These are phyloP conservation scores for Arthrobotrys sinensis DNA, from an alignment of 2,329 filamentous ascomycete species.

Conservation along the genomic window DNA sequence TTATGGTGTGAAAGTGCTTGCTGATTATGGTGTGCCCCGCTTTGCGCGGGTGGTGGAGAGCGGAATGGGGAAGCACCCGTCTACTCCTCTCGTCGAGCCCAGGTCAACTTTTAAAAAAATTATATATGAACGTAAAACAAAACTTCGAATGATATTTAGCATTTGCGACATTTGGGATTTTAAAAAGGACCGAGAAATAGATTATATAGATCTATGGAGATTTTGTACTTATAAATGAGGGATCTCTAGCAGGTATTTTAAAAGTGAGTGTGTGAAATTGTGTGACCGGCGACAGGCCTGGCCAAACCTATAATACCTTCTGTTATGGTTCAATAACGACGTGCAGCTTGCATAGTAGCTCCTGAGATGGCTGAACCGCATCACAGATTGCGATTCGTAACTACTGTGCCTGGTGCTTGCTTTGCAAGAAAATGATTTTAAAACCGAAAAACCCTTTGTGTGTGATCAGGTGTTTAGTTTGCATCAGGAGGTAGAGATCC, in stretches of 20 bases:
- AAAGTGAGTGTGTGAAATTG: conserved; percentile 38
- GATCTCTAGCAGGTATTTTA: conserved; percentile 26
- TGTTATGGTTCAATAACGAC: conserved; percentile 17
- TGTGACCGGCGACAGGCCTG: conserved; percentile 47
- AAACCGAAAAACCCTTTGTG: conserved; percentile 22
- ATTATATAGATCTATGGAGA: conserved; percentile 19
- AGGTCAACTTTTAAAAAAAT: neutral
- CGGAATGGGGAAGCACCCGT: conserved; percentile 12
- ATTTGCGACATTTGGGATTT: neutral
- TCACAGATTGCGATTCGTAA: conserved; percentile 1
- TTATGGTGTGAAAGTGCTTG: conserved; percentile 14
- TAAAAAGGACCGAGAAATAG: neutral
- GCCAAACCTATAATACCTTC: neutral
- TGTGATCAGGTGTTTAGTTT: conserved; percentile 33
- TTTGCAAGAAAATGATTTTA: conserved; percentile 25
- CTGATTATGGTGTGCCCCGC: conserved; percentile 30
- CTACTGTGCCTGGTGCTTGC: neutral
- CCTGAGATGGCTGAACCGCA: conserved; percentile 5
- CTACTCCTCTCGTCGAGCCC: conserved; percentile 1
- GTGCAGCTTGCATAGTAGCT: conserved; percentile 27
- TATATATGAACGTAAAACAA: conserved; percentile 11
- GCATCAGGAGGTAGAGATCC: conserved; percentile 25
- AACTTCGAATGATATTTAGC: neutral
- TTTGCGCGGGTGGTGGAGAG: conserved; percentile 37
- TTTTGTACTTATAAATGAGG: conserved; percentile 31